These are phyloP conservation scores for Monosporascus sp. DNA, from an alignment of 2,329 filamentous ascomycete genomes.

Conservation along the genomic window DNA sequence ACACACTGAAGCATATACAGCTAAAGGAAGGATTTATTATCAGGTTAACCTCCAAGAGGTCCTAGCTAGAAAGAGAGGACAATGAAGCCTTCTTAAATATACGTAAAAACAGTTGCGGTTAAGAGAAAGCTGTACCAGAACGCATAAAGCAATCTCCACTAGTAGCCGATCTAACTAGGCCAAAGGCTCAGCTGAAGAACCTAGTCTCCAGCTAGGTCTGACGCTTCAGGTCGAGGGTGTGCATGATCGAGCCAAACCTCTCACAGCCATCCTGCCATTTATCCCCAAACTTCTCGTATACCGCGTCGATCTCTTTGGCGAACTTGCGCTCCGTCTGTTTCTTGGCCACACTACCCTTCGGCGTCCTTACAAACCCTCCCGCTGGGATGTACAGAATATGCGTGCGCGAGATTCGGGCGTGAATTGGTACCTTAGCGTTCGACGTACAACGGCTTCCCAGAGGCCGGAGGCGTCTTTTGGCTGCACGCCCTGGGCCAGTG, in stretches of 20 bases:
- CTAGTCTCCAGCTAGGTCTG: no score
- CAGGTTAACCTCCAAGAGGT: no score
- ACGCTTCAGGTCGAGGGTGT: not conserved
- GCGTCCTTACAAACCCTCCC: constrained; percentile 10
- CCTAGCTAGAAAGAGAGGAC: no score
- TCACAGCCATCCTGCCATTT: constrained; percentile 11
- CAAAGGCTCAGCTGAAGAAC: no score
- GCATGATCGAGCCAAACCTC: not conserved
- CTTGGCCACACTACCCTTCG: constrained; percentile 12
- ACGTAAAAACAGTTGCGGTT: no score
- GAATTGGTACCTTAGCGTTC: constrained; percentile 10
- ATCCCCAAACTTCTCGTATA: constrained; percentile 13
- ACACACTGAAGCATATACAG: no score
- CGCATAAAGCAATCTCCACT: no score
- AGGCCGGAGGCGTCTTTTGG: constrained; percentile 2
- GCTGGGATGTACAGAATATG: constrained; percentile 13
- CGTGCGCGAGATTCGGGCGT: constrained; percentile 12
- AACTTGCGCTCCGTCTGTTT: constrained; percentile 11
- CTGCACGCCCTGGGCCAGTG: constrained; percentile 3
- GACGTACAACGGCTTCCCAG: constrained; percentile 11
- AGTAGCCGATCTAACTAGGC: no score
- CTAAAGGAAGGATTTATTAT: no score
- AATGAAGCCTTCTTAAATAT: no score
- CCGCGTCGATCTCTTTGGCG: constrained; percentile 9
- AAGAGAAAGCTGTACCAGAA: no score